These are phyloP conservation scores for Picochlorum sp. DNA, from an alignment of 139 green algal genomes.

Conservation along the genomic window DNA sequence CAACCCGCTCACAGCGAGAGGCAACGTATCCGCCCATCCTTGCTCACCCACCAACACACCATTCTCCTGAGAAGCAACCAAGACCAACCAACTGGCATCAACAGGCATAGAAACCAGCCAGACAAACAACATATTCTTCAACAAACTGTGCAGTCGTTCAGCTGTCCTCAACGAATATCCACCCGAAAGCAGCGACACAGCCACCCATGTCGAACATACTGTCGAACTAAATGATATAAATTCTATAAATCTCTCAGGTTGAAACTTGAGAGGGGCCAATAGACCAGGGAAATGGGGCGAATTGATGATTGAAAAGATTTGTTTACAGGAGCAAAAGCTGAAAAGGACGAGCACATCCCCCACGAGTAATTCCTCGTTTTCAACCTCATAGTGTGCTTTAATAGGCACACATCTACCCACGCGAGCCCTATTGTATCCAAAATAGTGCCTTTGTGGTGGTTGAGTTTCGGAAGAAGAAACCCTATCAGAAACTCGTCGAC, in stretches of 20 bases:
- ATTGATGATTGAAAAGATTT: slow-evolving; percentile 1
- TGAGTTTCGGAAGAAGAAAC: too few relatives aligned
- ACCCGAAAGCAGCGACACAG: slow-evolving; percentile 18
- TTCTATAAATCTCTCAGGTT: slow-evolving; percentile 52
- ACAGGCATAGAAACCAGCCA: slow-evolving; percentile 61
- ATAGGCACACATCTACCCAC: too few relatives aligned
- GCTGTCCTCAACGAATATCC: slow-evolving; percentile 34
- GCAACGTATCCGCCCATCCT: slow-evolving; percentile 41
- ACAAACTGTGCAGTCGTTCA: slow-evolving; percentile 30
- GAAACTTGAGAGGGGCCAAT: slow-evolving; percentile 55
- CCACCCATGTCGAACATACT: slow-evolving; percentile 43
- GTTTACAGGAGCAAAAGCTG: slow-evolving; percentile 5
- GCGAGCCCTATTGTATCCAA: too few relatives aligned
- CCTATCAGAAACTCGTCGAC: too few relatives aligned
- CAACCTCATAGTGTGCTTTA: neutral
- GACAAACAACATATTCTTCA: slow-evolving; percentile 30
- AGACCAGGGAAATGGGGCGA: slow-evolving; percentile 20
- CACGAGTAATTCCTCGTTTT: slow-evolving; percentile 6
- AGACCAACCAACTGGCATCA: slow-evolving; percentile 58
- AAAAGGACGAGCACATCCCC: slow-evolving; percentile 1
- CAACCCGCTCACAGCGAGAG: slow-evolving; percentile 48
- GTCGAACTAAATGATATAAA: slow-evolving; percentile 46
- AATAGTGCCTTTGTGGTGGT: too few relatives aligned
- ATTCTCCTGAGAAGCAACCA: slow-evolving; percentile 57
- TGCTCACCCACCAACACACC: slow-evolving; percentile 31